Base-by-base conservation (phyloP, 1,284 basidiomycete species). In the Marasmius oreades region DNA sequence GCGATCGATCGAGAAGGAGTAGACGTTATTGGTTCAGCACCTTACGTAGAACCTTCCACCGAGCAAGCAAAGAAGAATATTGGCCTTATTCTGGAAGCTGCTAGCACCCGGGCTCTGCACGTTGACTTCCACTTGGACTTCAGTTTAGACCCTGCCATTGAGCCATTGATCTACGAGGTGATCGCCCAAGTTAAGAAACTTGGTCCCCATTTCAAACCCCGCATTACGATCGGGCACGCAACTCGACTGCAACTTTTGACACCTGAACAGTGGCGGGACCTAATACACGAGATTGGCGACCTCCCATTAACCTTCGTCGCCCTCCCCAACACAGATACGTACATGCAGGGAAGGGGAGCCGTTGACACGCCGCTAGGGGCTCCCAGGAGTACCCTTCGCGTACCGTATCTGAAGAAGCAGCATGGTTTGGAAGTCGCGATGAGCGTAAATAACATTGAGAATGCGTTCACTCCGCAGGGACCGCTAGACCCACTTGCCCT, bases 121-220 rank as follows among this genome's bases (percentile, higher is more conserved):
- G 74, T 76, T 51, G 84, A 86, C 66, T 86, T 86, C 65, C 84
- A 88, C 66, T 76, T 86, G 28, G 84, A 86, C 69, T 86, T 83
- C 69, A 85, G 81, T 68, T 72, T 86, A 55, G 76, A 84, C 63
- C 67, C 73, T 8, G 63, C 67, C 20, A 67, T 73, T 43, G 75
- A 79, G 58, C 82, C 82, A 18, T 76, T 86, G 56, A 77, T 85
- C 18, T 79, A 79, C 72, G 73, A 78, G 63, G 74, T 84, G 39
- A 74, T 86, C 33, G 63, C 67, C 12, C 65, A 73, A 54, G 69
- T 78, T 39, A 64, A 60, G 45, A 59, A 39, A 28, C 62, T 58
- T 58, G 55, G 59, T 64, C 56, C 42, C 53, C 62, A 24, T 42
- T 63, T 50, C 10, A 51, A 56, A 56, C 57, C 52, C 50, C 69